phyloP scores from a whole-genome alignment of 108 stramenopile genomes.

The Fragilariopsis cylindrus region DNA sequence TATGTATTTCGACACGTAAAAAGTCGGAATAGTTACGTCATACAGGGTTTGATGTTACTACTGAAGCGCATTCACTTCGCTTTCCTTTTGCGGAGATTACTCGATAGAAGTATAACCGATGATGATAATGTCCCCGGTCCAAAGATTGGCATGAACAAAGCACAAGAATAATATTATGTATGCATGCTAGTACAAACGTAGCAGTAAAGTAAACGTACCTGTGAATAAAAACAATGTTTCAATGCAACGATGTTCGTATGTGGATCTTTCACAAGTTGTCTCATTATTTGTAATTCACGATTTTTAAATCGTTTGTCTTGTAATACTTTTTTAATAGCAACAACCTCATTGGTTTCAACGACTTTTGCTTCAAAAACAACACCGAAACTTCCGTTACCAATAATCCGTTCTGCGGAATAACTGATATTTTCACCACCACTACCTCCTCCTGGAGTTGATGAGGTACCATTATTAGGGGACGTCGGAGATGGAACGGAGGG shows the following conservation, averaged over 20 bases:
- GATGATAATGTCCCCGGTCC: too few relatives aligned
- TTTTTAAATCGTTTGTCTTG: conserved; percentile 99
- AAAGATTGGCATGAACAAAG: not conserved
- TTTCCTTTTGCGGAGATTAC: too few relatives aligned
- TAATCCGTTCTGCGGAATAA: conserved; percentile 96
- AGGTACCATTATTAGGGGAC: not conserved
- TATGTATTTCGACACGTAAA: too few relatives aligned
- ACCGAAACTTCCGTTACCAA: conserved; percentile 98
- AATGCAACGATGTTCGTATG: conserved; percentile 95
- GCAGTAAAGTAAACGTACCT: conserved; percentile 50
- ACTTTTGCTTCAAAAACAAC: conserved; percentile 97
- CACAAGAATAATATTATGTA: not conserved
- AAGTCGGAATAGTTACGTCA: too few relatives aligned
- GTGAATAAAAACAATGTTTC: conserved; percentile 97
- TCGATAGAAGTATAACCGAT: too few relatives aligned
- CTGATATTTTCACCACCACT: conserved; percentile 74
- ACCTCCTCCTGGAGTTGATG: too few relatives aligned
- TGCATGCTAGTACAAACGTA: conserved; percentile 1
- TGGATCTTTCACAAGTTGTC: conserved; percentile 92
- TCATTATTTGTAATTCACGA: conserved; percentile 98
- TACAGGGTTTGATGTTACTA: too few relatives aligned
- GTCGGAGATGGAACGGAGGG: conserved; percentile 8
- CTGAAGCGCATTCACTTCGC: too few relatives aligned
- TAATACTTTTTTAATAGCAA: conserved; percentile 96
- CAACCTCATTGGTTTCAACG: conserved; percentile 93